Percentiles rank a stretch among this genome's conserved stretches.
Conservation (phyloP, 148 eudicot species). For the Selenicereus undatus region DNA sequence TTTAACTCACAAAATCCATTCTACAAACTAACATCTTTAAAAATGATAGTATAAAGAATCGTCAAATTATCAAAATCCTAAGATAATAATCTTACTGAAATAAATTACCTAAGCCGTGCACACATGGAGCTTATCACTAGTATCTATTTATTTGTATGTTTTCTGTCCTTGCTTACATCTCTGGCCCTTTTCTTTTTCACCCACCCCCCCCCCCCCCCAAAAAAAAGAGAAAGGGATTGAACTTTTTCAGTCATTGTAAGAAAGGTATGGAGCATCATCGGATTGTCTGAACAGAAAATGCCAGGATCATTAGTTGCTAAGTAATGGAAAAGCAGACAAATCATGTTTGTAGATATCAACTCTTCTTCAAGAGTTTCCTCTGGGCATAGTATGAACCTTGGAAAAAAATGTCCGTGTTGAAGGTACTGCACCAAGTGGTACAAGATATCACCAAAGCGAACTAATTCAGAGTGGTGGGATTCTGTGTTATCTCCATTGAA, state of each 20-base stretch:
- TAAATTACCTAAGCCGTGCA: no score
- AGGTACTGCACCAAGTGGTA: slow-evolving; percentile 95
- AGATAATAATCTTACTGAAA: no score
- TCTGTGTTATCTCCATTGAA: slow-evolving; percentile 70
- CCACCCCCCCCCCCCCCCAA: not conserved
- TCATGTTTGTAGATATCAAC: not conserved
- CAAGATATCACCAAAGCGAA: slow-evolving; percentile 73
- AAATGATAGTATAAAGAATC: no score
- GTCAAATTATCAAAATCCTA: no score
- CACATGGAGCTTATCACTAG: no score
- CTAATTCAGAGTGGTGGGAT: slow-evolving; percentile 84
- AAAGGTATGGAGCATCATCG: not conserved
- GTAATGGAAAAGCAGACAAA: not conserved
- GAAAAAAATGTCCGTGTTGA: slow-evolving; percentile 17
- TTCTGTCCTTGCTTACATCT: not conserved
- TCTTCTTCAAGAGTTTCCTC: not conserved
- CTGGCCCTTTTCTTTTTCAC: not conserved
- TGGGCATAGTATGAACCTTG: not conserved
- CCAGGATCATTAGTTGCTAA: not conserved
- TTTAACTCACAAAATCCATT: no score
- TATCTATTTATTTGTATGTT: no score
- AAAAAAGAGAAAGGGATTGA: not conserved
- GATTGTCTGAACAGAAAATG: not conserved
- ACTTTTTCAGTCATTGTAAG: not conserved
- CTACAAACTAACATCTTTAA: no score